Percentiles rank a stretch among this genome's conserved stretches.
Conservation (phyloP, 345 rosid genomes). For the Luvunga scandens region DNA sequence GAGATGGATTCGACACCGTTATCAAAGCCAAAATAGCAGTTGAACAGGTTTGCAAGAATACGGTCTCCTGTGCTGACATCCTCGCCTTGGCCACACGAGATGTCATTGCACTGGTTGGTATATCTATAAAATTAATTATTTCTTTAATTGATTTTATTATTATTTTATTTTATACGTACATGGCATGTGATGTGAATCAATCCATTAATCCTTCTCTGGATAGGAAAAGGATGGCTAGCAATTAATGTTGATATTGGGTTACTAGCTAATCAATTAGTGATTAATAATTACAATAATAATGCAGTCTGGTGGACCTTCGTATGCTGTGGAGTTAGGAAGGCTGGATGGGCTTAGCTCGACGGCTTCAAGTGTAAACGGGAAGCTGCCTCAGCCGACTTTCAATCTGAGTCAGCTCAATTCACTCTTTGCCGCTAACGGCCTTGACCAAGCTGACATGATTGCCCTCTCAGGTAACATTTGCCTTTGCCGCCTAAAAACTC, state of each 20-base stretch:
- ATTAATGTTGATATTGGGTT: no score
- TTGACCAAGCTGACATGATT: constrained; percentile 69
- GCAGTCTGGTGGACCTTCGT: constrained; percentile 68
- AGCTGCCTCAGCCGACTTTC: constrained; percentile 61
- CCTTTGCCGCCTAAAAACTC: no score
- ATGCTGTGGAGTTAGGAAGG: constrained; percentile 72
- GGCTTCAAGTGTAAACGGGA: constrained; percentile 53
- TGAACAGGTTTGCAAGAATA: constrained; percentile 53
- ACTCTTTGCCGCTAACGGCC: constrained; percentile 52
- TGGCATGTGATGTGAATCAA: no score
- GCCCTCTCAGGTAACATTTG: constrained; percentile 69
- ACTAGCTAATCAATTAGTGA: neutral
- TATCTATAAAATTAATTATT: neutral
- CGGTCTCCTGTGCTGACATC: constrained; percentile 84
- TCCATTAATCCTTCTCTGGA: no score
- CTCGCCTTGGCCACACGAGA: constrained; percentile 84
- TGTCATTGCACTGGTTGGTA: constrained; percentile 49
- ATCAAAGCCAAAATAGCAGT: constrained; percentile 74
- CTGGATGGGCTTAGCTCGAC: constrained; percentile 69
- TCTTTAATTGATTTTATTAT: neutral
- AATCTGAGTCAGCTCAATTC: constrained; percentile 53
- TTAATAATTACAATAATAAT: neutral
- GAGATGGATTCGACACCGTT: constrained; percentile 90
- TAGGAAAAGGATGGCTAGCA: no score
- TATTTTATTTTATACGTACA: neutral